Base-by-base conservation (phyloP, 2,329 filamentous ascomycete genomes). In the Aurifilum marmelostoma region DNA sequence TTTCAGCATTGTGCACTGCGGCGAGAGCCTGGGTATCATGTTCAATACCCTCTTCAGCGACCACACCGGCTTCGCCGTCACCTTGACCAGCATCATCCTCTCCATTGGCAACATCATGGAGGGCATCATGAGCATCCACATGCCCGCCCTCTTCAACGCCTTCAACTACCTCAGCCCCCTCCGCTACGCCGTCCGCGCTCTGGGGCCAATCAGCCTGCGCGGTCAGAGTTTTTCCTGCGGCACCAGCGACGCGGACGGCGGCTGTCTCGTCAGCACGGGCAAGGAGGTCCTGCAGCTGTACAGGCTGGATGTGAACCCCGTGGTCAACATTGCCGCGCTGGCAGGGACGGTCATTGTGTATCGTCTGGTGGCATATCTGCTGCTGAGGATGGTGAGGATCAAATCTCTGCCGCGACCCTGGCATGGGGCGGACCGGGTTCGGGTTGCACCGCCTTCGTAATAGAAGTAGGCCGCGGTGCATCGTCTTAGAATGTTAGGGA, bases 41-140 rank as follows among this genome's bases (percentile, higher is more conserved):
- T 94, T 94, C 82, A 93, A 93, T 79, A 93, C 91, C 0, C 80
- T 94, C 11, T 92, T 93, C 76, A 80, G 81, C 43, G 78, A 77
- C 9, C 91, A 94, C 75, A 91, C 90, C 0, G 92, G 92, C 1
- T 94, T 94, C 76, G 90, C 91, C 0, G 87, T 94, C 69, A 93
- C 92, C 73, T 79, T 92, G 67, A 92, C 90, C 72, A 89, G 86
- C 0, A 85, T 92, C 56, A 82, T 94, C 24, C 82, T 94, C 3
- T 89, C 88, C 0, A 85, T 94, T 9, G 89, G 91, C 0, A 90
- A 90, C 73, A 86, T 89, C 75, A 91, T 94, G 84, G 86, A 87
- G 0, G 91, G 91, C 0, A 83, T 93, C 43, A 85, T 94, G 77
- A 91, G 88, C 68, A 89, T 93, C 72, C 80, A 89, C 73, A 89